These are phyloP conservation scores for Apiospora marii DNA, from an alignment of 2,329 filamentous ascomycete genomes.

Conservation along the genomic window DNA sequence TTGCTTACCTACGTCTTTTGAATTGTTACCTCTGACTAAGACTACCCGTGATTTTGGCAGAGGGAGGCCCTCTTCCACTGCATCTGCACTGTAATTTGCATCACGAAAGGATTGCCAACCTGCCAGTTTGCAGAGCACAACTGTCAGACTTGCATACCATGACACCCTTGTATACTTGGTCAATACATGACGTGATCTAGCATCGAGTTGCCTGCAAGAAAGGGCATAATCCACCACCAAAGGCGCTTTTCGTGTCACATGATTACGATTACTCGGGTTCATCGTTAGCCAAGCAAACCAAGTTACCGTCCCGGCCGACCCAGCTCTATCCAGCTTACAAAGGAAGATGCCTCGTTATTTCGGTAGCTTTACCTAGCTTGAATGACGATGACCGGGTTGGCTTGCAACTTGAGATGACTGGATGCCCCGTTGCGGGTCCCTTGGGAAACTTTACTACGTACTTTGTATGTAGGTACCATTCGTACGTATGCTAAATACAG, in stretches of 20 bases:
- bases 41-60: background rate
- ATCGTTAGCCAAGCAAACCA: background rate
- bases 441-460: background rate
- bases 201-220: background rate
- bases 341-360: background rate
- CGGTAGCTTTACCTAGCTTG: background rate
- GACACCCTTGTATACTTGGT: background rate
- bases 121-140: background rate
- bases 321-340: background rate
- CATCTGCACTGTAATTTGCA: background rate
- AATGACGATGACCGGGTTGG: background rate
- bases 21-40: background rate
- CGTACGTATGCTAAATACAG: constrained; percentile 1
- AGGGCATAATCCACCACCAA: background rate
- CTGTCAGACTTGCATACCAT: constrained; percentile 1
- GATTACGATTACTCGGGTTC: background rate
- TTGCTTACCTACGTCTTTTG: background rate
- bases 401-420: constrained; percentile 6
- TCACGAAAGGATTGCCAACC: background rate
- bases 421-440: background rate
- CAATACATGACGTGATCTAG: background rate
- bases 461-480: background rate
- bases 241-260: background rate
- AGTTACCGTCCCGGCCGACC: background rate
- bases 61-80: background rate